Conservation (phyloP, 495 filamentous ascomycete genomes). For the Astrocystis sublimbata region DNA sequence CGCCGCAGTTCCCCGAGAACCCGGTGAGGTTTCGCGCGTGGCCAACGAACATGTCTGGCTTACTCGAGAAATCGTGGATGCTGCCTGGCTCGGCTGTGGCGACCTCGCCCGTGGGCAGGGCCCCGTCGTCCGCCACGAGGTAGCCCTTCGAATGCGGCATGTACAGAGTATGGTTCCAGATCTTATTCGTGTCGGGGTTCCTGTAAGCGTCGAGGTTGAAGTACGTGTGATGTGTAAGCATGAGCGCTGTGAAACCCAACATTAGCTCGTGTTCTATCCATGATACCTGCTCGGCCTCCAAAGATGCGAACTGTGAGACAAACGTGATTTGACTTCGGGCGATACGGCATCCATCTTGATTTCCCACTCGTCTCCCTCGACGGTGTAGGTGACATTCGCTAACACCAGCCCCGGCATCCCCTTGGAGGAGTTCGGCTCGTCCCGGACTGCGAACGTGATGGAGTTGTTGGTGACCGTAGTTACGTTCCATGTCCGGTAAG, state of each 20-base stretch:
- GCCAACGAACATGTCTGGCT: constrained; percentile 62
- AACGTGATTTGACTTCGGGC: constrained; percentile 52
- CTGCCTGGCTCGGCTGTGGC: constrained; percentile 53
- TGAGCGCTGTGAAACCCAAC: constrained; percentile 36
- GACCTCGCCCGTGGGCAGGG: constrained; percentile 74
- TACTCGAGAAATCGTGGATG: constrained; percentile 71
- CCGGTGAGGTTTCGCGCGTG: constrained; percentile 55
- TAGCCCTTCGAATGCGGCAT: constrained; percentile 72
- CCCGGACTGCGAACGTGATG: constrained; percentile 77
- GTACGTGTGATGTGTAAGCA: constrained; percentile 58
- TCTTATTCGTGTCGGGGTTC: constrained; percentile 55
- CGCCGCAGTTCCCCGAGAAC: constrained; percentile 68
- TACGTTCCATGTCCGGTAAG: constrained; percentile 54
- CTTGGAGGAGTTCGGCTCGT: constrained; percentile 61
- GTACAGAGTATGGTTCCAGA: constrained; percentile 70
- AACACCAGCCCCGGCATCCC: constrained; percentile 75
- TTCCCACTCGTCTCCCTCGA: constrained; percentile 50
- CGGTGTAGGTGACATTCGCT: constrained; percentile 71
- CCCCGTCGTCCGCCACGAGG: constrained; percentile 65
- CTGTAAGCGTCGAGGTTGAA: constrained; percentile 83
- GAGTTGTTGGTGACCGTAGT: constrained; percentile 59
- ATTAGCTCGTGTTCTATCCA: constrained; percentile 37
- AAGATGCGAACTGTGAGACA: constrained; percentile 17
- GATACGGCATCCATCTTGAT: constrained; percentile 56
- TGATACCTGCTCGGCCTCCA: too few species aligned